A percentile compares a stretch with the other conserved stretches of the same genome.
phyloP scores from a whole-genome alignment of 2,329 filamentous ascomycete genomes.

The Pseudocercospora pini-densiflorae region DNA sequence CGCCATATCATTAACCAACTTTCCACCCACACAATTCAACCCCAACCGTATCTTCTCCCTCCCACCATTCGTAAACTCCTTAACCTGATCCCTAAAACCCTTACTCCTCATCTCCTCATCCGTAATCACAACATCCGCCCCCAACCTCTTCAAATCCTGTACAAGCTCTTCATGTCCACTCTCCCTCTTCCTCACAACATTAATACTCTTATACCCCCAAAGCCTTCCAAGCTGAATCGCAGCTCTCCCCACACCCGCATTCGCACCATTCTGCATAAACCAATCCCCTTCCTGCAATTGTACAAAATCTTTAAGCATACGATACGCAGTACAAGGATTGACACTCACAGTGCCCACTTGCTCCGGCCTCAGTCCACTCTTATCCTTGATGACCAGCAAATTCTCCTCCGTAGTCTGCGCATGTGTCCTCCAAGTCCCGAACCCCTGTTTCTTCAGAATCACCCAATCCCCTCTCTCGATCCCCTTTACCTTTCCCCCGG shows the following conservation, averaged over 20 bases:
- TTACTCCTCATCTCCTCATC: constrained; percentile 64
- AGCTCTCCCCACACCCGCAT: constrained; percentile 87
- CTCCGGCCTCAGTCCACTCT: constrained; percentile 69
- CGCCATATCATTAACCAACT: constrained; percentile 77
- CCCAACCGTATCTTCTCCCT: constrained; percentile 75
- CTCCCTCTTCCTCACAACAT: constrained; percentile 77
- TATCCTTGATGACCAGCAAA: constrained; percentile 72
- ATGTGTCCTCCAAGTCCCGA: constrained; percentile 96
- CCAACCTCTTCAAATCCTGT: constrained; percentile 63
- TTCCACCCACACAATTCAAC: constrained; percentile 93
- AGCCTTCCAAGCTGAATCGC: constrained; percentile 84
- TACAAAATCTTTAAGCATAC: constrained; percentile 85
- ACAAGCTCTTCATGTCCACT: constrained; percentile 69
- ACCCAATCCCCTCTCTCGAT: constrained; percentile 88
- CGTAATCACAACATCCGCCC: constrained; percentile 66
- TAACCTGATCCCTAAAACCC: constrained; percentile 66
- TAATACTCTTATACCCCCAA: constrained; percentile 91
- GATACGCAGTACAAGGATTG: constrained; percentile 93
- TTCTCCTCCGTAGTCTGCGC: constrained; percentile 65
- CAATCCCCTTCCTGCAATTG: constrained; percentile 75
- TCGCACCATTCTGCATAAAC: constrained; percentile 97
- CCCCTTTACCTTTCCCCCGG: constrained; percentile 65
- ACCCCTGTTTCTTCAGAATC: constrained; percentile 78
- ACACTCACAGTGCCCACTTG: constrained; percentile 89
- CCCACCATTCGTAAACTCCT: constrained; percentile 71